Evolutionary conservation across 208 protist genomes (phyloP), one percentile per base, ranked within the genome.

Genomic region (Crithidia acanthocephali): DNA sequence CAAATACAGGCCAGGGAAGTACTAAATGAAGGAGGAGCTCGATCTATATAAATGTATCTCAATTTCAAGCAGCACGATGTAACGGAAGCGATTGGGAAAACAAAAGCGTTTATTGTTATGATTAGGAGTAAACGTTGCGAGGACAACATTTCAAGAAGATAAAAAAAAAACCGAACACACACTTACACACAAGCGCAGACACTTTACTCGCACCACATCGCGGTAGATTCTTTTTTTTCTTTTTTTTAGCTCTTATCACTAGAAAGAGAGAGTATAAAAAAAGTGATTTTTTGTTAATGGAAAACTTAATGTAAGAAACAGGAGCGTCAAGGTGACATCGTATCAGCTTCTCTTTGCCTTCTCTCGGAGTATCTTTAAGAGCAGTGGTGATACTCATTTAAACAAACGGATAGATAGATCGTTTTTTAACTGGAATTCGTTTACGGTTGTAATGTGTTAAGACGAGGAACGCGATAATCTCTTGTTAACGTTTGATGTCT

Each of bases 111-210:
- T 47, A n/a, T 10, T 22, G 20, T 6, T 51, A 22, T 22, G n/a
- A 22, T 13, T 23, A 51, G 37, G 37, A 51, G 45, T 22, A 23
- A 16, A 22, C 7, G 20, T n/a, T n/a, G n/a, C n/a, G n/a, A n/a
- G n/a, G 25, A 23, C 50, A 55, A 23, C 50, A 55, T 32, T 9
- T 0, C 0, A 66, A 68, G 11, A 59, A 51, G 59, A 60, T 55
- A 52, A 30, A 58, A 65, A 80, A 75, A 28, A 18, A 22, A 42
- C 51, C 20, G 33, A 55, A 32, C 13, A 59, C 48, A 44, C 37
- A 44, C 9, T 16, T 16, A 13, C 37, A 44, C 37, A 44, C 37
- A 44, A 7, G 13, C 37, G 13, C 37, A 44, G 9, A 44, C 37
- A 44, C 37, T 44, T 44, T 44, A 13, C 37, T 16, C 37, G 13